A percentile compares a stretch with the other conserved stretches of the same genome.
Conservation (phyloP, 2,329 filamentous ascomycete species). For the Pochonia chlamydosporia region DNA sequence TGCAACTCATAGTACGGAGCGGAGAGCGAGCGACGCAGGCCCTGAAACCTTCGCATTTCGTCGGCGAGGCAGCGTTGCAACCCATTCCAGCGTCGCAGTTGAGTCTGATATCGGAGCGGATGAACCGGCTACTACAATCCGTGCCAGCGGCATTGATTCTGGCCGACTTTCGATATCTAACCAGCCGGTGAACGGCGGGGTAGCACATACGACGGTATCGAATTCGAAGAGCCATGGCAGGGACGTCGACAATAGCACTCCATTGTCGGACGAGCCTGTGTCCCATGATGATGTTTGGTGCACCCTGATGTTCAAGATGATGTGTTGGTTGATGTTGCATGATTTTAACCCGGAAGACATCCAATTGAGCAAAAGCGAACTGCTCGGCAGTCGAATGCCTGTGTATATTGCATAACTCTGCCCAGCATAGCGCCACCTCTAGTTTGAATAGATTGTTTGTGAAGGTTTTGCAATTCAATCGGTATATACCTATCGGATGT, state of each 20-base stretch:
- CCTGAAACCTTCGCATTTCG: slow-evolving; percentile 16
- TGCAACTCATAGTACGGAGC: slow-evolving; percentile 22
- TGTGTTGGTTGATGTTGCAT: slow-evolving; percentile 53
- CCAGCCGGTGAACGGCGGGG: neutral
- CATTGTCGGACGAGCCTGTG: slow-evolving; percentile 5
- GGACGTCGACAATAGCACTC: neutral
- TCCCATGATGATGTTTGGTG: slow-evolving; percentile 46
- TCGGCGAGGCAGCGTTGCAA: slow-evolving; percentile 15
- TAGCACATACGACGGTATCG: neutral
- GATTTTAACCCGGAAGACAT: slow-evolving; percentile 51
- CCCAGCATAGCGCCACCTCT: neutral
- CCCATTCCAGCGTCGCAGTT: slow-evolving; percentile 17
- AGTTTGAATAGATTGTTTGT: neutral
- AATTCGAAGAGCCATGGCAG: neutral
- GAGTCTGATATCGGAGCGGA: slow-evolving; percentile 5
- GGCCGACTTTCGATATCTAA: neutral
- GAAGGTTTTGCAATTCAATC: neutral
- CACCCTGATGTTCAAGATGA: slow-evolving; percentile 49
- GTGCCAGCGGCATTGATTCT: neutral
- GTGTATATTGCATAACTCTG: slow-evolving; percentile 40
- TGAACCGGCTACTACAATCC: slow-evolving; percentile 1
- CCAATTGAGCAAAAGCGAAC: slow-evolving; percentile 46
- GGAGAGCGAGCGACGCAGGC: slow-evolving; percentile 19
- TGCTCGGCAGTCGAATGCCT: slow-evolving; percentile 48
- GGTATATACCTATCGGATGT: too few relatives aligned